Percentiles rank a stretch among this genome's conserved stretches.
phyloP scores from a whole-genome alignment of 805 yeast species.

The Candida nitratophila region DNA sequence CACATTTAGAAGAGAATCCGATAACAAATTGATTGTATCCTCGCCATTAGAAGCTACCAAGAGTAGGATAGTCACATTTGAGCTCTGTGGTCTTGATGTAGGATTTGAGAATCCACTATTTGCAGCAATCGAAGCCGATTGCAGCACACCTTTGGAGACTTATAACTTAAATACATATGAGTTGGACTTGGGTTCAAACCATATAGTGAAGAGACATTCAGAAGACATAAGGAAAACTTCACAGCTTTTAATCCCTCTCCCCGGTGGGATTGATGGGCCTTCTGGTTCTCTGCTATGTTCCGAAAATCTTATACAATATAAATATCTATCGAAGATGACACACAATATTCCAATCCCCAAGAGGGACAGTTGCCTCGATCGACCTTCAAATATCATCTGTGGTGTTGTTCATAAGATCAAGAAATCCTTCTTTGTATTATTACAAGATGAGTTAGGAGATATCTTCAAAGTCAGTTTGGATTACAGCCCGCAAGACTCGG shows the following conservation, averaged over 20 bases:
- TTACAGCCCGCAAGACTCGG: slow-evolving; percentile 33
- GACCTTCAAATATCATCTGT: slow-evolving; percentile 34
- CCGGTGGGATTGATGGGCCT: slow-evolving; percentile 65
- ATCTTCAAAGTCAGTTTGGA: slow-evolving; percentile 58
- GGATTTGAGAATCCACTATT: slow-evolving; percentile 80
- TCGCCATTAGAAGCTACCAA: slow-evolving; percentile 70
- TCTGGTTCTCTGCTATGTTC: slow-evolving; percentile 66
- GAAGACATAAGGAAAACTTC: slow-evolving; percentile 33
- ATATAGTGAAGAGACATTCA: slow-evolving; percentile 50
- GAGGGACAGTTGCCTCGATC: slow-evolving; percentile 23
- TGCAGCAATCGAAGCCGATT: slow-evolving; percentile 67
- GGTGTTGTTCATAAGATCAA: slow-evolving; percentile 65
- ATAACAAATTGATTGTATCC: slow-evolving; percentile 41
- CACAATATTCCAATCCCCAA: slow-evolving; percentile 50
- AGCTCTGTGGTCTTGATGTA: slow-evolving; percentile 57
- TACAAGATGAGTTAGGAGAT: slow-evolving; percentile 72
- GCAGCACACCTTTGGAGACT: neutral
- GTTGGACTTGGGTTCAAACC: slow-evolving; percentile 80
- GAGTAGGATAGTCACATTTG: slow-evolving; percentile 43
- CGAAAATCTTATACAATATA: slow-evolving; percentile 45
- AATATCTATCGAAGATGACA: slow-evolving; percentile 29
- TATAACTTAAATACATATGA: slow-evolving; percentile 63
- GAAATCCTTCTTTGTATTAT: slow-evolving; percentile 52
- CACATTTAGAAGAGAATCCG: slow-evolving; percentile 45
- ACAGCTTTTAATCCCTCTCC: slow-evolving; percentile 55